These are phyloP conservation scores for Canavalia gladiata DNA, from an alignment of 306 rosid species.

Conservation along the genomic window DNA sequence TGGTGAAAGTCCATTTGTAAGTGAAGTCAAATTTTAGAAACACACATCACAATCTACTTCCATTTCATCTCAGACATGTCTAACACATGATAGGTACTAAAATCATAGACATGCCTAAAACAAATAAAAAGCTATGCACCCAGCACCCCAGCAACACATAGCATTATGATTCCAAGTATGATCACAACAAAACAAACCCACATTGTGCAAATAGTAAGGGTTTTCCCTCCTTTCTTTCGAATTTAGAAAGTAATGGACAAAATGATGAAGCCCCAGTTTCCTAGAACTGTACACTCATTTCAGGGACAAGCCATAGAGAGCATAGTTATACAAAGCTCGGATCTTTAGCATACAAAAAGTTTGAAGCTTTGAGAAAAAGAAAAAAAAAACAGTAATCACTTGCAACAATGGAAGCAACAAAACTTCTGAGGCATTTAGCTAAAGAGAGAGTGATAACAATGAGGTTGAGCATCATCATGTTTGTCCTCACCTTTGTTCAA, in stretches of 20 bases:
- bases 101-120: constrained; percentile 8
- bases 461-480: constrained; percentile 20
- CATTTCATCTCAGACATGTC: constrained; percentile 38
- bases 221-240: background rate
- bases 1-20: constrained; percentile 2
- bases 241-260: background rate
- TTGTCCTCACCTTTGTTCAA: constrained; percentile 21
- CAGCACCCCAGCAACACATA: constrained; percentile 24
- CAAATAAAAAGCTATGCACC: constrained; percentile 33
- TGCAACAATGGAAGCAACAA: constrained; percentile 33
- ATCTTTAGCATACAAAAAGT: constrained; percentile 33
- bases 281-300: background rate
- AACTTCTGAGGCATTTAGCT: constrained; percentile 23
- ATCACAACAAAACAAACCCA: constrained; percentile 42
- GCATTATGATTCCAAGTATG: constrained; percentile 4
- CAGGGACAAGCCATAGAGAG: constrained; percentile 27
- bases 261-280: constrained; percentile 33
- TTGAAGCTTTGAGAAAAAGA: background rate
- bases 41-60: constrained; percentile 33
- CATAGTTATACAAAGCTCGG: constrained; percentile 32
- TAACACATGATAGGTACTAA: constrained; percentile 37
- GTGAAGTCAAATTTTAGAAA: constrained; percentile 36
- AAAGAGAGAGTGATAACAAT: constrained; percentile 24
- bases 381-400: background rate
- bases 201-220: constrained; percentile 40